phyloP scores from a whole-genome alignment of 192 early-diverging fungal genomes.

The Kickxella alabastrina region DNA sequence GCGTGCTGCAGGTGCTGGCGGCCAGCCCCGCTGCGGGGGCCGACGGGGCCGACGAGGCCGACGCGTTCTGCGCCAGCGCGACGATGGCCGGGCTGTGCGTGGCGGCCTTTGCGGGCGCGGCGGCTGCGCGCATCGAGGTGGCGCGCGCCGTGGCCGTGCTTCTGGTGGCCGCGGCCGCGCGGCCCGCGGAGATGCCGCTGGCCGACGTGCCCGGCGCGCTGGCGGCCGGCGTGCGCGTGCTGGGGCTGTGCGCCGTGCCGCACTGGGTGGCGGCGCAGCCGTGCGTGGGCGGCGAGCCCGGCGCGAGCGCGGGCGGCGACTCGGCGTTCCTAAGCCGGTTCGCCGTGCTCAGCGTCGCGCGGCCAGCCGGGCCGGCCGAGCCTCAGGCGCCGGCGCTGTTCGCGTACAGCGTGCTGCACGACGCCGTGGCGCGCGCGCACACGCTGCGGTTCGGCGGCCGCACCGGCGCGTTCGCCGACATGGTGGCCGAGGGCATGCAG shows the following conservation, averaged over 20 bases:
- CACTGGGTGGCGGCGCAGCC: conserved; percentile 44
- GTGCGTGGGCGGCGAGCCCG: conserved; percentile 5
- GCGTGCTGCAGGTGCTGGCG: conserved; percentile 21
- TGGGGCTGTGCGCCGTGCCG: conserved; percentile 19
- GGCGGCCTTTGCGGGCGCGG: conserved; percentile 25
- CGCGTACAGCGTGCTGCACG: conserved; percentile 44
- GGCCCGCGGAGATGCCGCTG: not conserved
- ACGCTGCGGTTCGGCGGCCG: conserved; percentile 19
- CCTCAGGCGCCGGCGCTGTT: conserved; percentile 1
- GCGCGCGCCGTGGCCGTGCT: conserved; percentile 29
- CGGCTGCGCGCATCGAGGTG: conserved; percentile 24
- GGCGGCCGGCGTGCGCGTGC: conserved; percentile 7
- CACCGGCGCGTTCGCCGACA: conserved; percentile 35
- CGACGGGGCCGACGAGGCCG: conserved; percentile 1
- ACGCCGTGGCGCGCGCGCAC: conserved; percentile 17
- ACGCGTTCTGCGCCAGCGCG: conserved; percentile 26
- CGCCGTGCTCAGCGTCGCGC: conserved; percentile 46
- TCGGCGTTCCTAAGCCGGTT: conserved; percentile 39
- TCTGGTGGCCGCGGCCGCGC: conserved; percentile 6
- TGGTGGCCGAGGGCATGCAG: conserved; percentile 36
- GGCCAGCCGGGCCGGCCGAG: conserved; percentile 19
- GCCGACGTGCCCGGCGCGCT: conserved; percentile 17
- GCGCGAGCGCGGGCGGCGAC: conserved; percentile 2
- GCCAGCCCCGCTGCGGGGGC: conserved; percentile 4
- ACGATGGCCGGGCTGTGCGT: conserved; percentile 43